Conservation (phyloP, 495 filamentous ascomycete genomes). For the Penicillium chermesinum region DNA sequence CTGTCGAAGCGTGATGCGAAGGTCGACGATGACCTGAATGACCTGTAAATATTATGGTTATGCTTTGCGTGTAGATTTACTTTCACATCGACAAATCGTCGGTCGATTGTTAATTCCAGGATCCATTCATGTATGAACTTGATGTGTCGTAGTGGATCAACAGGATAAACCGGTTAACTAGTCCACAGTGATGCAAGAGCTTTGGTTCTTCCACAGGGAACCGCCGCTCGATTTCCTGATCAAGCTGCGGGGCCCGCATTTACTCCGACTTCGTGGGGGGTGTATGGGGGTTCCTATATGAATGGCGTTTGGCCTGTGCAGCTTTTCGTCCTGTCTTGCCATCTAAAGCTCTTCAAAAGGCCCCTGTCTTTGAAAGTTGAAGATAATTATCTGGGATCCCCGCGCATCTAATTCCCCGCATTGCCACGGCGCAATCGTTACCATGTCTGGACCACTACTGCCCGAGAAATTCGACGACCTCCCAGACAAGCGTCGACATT, state of each 20-base stretch:
- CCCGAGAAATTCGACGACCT: slow-evolving; percentile 45
- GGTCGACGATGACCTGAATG: slow-evolving; percentile 35
- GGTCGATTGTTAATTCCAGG: neutral
- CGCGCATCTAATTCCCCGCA: neutral
- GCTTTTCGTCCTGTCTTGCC: too few species aligned
- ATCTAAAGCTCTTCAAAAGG: too few species aligned
- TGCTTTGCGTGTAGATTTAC: slow-evolving; percentile 11
- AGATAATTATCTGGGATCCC: too few species aligned
- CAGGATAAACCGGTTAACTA: too few species aligned
- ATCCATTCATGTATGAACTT: neutral
- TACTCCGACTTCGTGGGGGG: slow-evolving; percentile 8
- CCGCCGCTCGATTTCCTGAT: neutral
- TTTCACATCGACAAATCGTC: slow-evolving; percentile 3
- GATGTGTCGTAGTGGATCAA: too few species aligned
- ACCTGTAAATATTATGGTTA: slow-evolving; percentile 30
- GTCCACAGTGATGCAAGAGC: too few species aligned
- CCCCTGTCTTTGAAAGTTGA: too few species aligned
- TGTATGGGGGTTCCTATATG: slow-evolving; percentile 12
- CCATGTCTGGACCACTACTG: slow-evolving; percentile 20
- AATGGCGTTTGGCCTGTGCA: too few species aligned
- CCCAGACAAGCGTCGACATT: slow-evolving; percentile 45
- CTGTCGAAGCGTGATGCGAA: slow-evolving; percentile 30
- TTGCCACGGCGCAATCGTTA: neutral
- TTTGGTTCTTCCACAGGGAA: neutral
- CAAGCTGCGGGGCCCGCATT: slow-evolving; percentile 13